Evolutionary conservation across 306 rosid species (phyloP), one percentile per base, ranked within the genome.

Genomic region (Ormosia semicastrata): DNA sequence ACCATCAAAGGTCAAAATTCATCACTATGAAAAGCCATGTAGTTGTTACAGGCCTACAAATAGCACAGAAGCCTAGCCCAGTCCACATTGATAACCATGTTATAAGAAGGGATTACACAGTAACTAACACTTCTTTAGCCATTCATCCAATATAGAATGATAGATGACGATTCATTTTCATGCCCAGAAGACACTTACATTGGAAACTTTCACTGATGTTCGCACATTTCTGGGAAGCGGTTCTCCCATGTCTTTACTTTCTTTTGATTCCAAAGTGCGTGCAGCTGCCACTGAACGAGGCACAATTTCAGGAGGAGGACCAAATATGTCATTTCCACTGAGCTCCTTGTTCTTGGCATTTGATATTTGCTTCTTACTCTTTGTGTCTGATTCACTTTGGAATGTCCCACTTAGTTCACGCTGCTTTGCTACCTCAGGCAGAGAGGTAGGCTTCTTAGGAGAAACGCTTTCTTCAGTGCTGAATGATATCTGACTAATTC

Each of bases 361-460:
- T 15, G 99, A 95, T 70, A 71, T 77, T 49, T 62, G 92, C 91
- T 95, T 95, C 65, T 86, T 83, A 66, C 33, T 85, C 90, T 83
- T 92, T 4, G 86, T 5, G 71, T 93, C 96, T 2, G 73, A 64
- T 6, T 93, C 97, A 36, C 88, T 90, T 77, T 87, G 88, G 91
- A 95, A 70, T 4, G 95, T 93, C 73, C 99, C 99, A 47, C 98
- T 88, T 85, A 95, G 77, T 77, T 95, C 99, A 9, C 97, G 98
- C 82, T 95, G 99, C 92, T 95, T 95, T 18, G 98, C 99, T 37
- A 93, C 98, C 88, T 94, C 98, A 7, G 97, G 92, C 75, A 91
- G 2, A 10, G 94, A 84, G 84, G 90, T 79, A 24, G 97, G 97
- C 86, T 88, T 94, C 84, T 90, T 94, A 13, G 94, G 97, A 32